These are phyloP conservation scores for Cynara cardunculus DNA, from an alignment of 129 eudicot species.

Conservation along the genomic window DNA sequence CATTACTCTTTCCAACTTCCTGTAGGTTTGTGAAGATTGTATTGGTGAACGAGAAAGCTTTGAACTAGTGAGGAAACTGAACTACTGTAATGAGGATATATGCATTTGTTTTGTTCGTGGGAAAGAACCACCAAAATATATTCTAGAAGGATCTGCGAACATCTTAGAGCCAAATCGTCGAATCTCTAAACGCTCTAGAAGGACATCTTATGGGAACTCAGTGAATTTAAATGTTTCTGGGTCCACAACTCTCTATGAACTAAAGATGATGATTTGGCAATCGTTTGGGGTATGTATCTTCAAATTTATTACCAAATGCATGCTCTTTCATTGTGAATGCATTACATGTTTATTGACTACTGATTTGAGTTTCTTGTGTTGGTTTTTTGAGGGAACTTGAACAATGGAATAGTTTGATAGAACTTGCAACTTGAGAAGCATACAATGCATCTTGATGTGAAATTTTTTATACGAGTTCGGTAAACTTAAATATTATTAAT, in stretches of 20 bases:
- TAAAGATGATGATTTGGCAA: constrained; percentile 99
- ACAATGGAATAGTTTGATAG: background rate
- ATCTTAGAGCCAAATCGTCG: constrained; percentile 75
- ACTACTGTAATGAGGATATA: constrained; percentile 78
- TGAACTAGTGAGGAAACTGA: constrained; percentile 73
- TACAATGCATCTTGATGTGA: background rate
- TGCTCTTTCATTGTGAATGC: background rate
- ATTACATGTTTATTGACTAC: background rate
- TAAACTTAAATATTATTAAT: no score
- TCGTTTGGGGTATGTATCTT: constrained; percentile 79
- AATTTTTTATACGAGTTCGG: background rate
- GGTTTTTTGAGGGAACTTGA: background rate
- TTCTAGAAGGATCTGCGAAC: constrained; percentile 79
- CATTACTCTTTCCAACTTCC: background rate
- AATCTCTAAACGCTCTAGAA: constrained; percentile 88
- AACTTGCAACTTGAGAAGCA: background rate
- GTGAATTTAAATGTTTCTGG: constrained; percentile 86
- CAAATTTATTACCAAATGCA: background rate
- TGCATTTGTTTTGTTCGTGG: constrained; percentile 83
- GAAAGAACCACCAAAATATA: constrained; percentile 91
- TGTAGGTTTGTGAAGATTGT: constrained; percentile 90
- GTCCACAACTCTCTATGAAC: constrained; percentile 78
- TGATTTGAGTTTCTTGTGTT: background rate
- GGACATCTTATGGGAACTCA: constrained; percentile 74
- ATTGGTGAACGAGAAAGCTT: constrained; percentile 91